Base-by-base conservation (phyloP, 2,329 filamentous ascomycete genomes). In the Lizonia empirigonia region DNA sequence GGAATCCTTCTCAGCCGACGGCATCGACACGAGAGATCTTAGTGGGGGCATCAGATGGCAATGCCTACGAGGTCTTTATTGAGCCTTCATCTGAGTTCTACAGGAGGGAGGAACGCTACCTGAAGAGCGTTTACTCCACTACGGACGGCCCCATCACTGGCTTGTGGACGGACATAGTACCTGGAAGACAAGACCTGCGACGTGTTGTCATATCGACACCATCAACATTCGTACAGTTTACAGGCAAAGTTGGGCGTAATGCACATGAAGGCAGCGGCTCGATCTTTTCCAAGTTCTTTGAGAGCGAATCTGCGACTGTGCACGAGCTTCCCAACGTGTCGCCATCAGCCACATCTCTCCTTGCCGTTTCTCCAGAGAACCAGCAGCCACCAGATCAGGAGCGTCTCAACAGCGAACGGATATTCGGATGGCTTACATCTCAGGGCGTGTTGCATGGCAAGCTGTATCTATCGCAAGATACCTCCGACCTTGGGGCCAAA, bases 11-110 rank as follows among this genome's bases (percentile, higher is more conserved):
- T 2, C 80, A 93, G 38, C 94, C 94, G 4, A 97, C 93, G 7
- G 90, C 92, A 3, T 96, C 91, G 1, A 99, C 94, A 3, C 83
- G 94, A 50, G 94, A 99, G 78, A 97, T 99, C 29, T 78, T 99
- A 7, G 76, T 99, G 24, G 94, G 94, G 26, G 88, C 91, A 8
- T 85, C 89, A n/a, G 94, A 97, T 74, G 94, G 94, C 20, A 94
- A 91, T 72, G 85, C 99, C 24, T 97, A 96, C 75, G 94, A 99
- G 75, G 88, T 88, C 15, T 97, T 91, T 65, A 93, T 99, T 67
- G 94, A 99, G 73, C 91, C 91, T 3, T 89, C 91, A 12, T 91
- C 88, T 39, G 94, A 97, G 71, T 97, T 97, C 75, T 97, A 97
- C 75, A 85, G 91, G 61, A 89, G 93, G 68, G 92, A 97, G 73